A percentile compares a stretch with the other conserved stretches of the same genome.
These are phyloP conservation scores for Mrakia hoshinonis DNA, from an alignment of 768 basidiomycete genomes.

Conservation along the genomic window DNA sequence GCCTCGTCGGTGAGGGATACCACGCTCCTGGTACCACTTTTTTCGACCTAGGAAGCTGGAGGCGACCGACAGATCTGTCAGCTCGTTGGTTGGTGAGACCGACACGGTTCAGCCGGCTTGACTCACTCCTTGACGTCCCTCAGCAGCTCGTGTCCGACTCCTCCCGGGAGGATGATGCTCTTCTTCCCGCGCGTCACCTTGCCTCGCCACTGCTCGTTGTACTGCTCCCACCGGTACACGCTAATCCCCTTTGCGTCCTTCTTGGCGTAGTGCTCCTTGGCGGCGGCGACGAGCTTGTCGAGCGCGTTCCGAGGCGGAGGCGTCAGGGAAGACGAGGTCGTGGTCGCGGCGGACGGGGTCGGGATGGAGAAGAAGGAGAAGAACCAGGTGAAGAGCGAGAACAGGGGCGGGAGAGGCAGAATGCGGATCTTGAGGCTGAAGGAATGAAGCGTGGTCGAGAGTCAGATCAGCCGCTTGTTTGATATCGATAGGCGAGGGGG, in stretches of 20 bases:
- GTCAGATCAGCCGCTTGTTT: not conserved
- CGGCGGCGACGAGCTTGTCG: not conserved
- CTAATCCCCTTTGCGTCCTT: not conserved
- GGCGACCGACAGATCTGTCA: not conserved
- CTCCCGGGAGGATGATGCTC: slow-evolving; percentile 49
- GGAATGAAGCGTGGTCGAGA: not conserved
- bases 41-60: slow-evolving; percentile 53
- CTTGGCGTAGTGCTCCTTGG: slow-evolving; percentile 8
- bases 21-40: slow-evolving; percentile 63
- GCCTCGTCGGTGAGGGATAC: slow-evolving; percentile 72
- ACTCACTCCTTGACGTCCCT: slow-evolving; percentile 55
- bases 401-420: slow-evolving; percentile 1
- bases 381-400: not conserved
- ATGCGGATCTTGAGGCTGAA: slow-evolving; percentile 18
- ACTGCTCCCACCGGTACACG: not conserved
- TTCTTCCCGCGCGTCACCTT: slow-evolving; percentile 33
- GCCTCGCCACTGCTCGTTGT: not conserved
- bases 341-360: not conserved
- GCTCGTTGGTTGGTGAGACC: no score
- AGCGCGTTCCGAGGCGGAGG: not conserved
- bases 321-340: not conserved
- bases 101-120: no score
- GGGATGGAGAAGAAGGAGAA: not conserved
- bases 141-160: slow-evolving; percentile 55
- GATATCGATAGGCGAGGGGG: no score